phyloP scores from a whole-genome alignment of 2,329 filamentous ascomycete genomes.

The Dothiorella sarmentorum region DNA sequence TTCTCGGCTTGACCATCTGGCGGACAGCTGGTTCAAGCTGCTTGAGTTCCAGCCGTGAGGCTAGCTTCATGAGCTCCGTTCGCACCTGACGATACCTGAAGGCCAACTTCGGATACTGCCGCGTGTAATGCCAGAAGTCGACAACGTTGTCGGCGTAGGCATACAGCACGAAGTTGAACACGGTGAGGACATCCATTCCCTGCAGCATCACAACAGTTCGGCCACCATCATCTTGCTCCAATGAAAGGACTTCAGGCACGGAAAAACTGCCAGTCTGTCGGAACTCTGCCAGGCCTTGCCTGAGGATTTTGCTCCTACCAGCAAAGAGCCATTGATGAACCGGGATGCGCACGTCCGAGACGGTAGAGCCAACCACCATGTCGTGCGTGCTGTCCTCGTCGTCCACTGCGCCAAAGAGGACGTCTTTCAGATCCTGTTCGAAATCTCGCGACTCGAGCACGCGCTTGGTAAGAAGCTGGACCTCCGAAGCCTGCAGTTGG shows the following conservation, averaged over 20 bases:
- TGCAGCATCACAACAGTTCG: slow-evolving; percentile 62
- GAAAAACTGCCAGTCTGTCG: slow-evolving; percentile 53
- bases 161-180: slow-evolving; percentile 77
- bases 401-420: slow-evolving; percentile 35
- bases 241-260: slow-evolving; percentile 58
- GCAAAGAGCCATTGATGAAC: slow-evolving; percentile 78
- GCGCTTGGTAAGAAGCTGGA: slow-evolving; percentile 51
- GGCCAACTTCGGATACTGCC: slow-evolving; percentile 61
- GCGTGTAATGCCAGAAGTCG: slow-evolving; percentile 82
- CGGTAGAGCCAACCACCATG: slow-evolving; percentile 50
- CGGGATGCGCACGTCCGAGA: slow-evolving; percentile 70
- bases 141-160: slow-evolving; percentile 76
- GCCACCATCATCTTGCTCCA: slow-evolving; percentile 52
- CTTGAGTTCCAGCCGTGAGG: slow-evolving; percentile 65
- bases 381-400: slow-evolving; percentile 45
- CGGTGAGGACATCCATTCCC: slow-evolving; percentile 69
- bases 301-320: slow-evolving; percentile 66
- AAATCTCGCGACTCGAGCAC: slow-evolving; percentile 63
- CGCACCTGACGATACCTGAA: slow-evolving; percentile 76
- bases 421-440: slow-evolving; percentile 58
- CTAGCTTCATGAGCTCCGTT: slow-evolving; percentile 82
- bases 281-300: slow-evolving; percentile 56
- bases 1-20: slow-evolving; percentile 64
- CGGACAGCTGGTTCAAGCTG: slow-evolving; percentile 74
- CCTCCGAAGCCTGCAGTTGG: slow-evolving; percentile 42